Base-by-base conservation (phyloP, 495 filamentous ascomycete species). In the Recurvomyces mirabilis region DNA sequence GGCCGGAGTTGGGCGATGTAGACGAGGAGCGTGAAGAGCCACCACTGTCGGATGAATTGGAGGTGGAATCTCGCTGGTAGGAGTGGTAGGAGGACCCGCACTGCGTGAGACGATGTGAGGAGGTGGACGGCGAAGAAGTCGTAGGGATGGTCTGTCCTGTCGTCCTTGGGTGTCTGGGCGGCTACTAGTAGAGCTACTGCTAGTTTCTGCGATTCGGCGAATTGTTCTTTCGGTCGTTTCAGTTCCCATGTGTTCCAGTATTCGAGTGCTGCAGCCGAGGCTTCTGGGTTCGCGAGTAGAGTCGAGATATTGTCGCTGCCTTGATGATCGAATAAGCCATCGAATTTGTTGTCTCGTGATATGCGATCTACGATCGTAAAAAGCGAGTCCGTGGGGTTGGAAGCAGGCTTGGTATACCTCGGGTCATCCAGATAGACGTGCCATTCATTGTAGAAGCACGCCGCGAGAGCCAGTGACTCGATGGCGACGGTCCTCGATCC, bases 241-340 rank as follows among this genome's bases (percentile, higher is more conserved):
- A 88, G 68, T 15, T 70, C 68, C 84, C 85, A 89, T 12, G 82
- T 77, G 50, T 93, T 89, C 84, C 84, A 95, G 65, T 93, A 82
- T 38, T 87, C 77, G 26, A 94, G 61, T 3, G 91, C 62, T 0
- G 72, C 67, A n/a, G 68, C 64, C 0, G 72, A 66, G n/a, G 68
- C 64, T 59, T 89, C 84, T 41, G 77, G 74, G 34, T 77, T 64
- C n/a, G 68, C 53, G 55, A 93, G 81, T 5, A 94, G 64, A 5
- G 63, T 61, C 3, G 72, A 66, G 29, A 91, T 70, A 55, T 91
- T 87, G 29, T 73, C 61, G 39, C 68, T 63, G 10, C 76, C 80
- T 4, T 71, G 68, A 4, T 68, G 59, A 3, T 65, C 48, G 60
- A 29, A 29, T n/a, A 29, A n/a, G 37, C 32, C 32, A 39, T 42